phyloP scores from a whole-genome alignment of 208 protist species.

The Trypanosoma platydactyli region DNA sequence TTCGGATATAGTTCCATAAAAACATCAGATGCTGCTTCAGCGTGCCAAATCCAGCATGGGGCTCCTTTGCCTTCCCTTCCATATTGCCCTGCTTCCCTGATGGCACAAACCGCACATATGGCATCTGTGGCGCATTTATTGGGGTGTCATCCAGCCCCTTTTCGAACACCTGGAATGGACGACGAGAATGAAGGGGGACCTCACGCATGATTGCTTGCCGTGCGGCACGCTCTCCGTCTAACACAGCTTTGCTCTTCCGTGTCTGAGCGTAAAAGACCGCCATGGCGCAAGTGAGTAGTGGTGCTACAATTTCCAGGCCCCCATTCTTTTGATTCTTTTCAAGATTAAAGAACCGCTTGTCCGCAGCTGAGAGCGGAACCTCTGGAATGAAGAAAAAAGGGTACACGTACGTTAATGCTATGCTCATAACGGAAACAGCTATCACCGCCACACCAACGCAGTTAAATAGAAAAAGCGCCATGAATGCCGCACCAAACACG shows the following conservation, averaged over 20 bases:
- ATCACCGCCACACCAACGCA: conserved; percentile 21
- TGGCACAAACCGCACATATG: conserved; percentile 2
- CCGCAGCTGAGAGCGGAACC: not conserved
- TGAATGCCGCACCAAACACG: conserved; percentile 10
- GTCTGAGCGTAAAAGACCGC: conserved; percentile 18
- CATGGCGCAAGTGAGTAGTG: conserved; percentile 7
- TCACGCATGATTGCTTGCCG: not conserved
- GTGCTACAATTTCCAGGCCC: not conserved
- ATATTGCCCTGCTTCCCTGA: not conserved
- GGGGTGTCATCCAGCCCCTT: not conserved
- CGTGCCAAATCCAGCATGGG: not conserved
- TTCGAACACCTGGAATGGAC: not conserved
- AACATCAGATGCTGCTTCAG: conserved; percentile 7
- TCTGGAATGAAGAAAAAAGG: conserved; percentile 24
- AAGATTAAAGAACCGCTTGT: conserved; percentile 12
- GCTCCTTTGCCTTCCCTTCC: not conserved
- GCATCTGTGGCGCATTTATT: not conserved
- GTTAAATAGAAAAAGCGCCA: conserved; percentile 12
- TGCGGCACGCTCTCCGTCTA: not conserved
- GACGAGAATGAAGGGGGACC: not conserved
- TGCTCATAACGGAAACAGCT: conserved; percentile 5
- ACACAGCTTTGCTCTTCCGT: not conserved
- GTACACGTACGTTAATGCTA: conserved; percentile 19
- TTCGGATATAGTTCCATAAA: conserved; percentile 14
- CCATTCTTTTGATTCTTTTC: conserved; percentile 1